Base-by-base conservation (phyloP, 495 filamentous ascomycete species). In the Cairneyella variabilis region DNA sequence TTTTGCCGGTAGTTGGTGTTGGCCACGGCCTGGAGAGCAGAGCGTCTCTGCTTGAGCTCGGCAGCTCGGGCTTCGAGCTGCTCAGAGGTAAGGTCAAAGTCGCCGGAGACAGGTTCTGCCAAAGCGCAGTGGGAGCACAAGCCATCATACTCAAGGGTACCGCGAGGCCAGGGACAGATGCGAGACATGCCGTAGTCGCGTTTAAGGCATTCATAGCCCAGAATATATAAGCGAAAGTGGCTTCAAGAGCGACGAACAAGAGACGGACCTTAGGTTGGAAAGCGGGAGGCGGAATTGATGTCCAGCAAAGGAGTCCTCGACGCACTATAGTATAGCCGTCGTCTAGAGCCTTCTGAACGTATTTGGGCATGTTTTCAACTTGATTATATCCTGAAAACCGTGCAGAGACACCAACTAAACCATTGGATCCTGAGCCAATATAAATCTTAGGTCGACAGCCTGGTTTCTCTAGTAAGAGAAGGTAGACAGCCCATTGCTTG, bases 401-500 rank as follows among this genome's bases (percentile, higher is more conserved):
- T 26, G 6, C n/a, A 30, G 2, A 6, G 1, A 59, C 44, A 21
- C 51, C 56, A 39, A 10, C 2, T n/a, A n/a, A n/a, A 25, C 3
- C 5, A 38, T 44, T 25, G 5, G 52, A 48, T 1, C 45, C 51
- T 28, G 14, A 27, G 14, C 57, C 57, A 26, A 60, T 52, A 20
- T 60, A 60, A 2, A 60, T 37, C 38, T 32, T 42, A 17, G 51
- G 44, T 4, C 56, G 51, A 39, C 25, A 47, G 18, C 46, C 40
- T 9, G 38, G 21, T 36, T 56, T 60, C 41, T 60, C 51, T 1
- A 60, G 39, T 18, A 51, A 21, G 18, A 52, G 4, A 34, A 56
- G n/a, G 25, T 56, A 60, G 25, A 60, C 32, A 52, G 38, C 57
- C 52, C 51, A 60, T 10, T 7, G 16, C 18, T 38, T 8, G 4